Base-by-base conservation (phyloP, 345 rosid genomes). In the Erodium maritimum region DNA sequence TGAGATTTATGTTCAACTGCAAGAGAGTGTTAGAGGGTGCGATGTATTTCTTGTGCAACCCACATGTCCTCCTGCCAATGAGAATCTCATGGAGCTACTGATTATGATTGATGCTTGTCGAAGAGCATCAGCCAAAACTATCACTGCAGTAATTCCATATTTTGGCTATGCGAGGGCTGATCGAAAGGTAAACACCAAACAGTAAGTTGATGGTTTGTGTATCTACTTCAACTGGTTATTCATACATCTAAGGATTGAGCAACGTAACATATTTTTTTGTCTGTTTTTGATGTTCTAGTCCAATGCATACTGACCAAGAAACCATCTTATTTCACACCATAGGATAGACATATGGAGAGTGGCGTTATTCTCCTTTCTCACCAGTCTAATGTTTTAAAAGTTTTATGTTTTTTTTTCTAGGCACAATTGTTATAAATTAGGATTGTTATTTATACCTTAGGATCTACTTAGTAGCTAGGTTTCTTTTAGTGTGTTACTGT, bases 121-220 rank as follows among this genome's bases (percentile, higher is more conserved):
- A 11, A 73, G 96, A 75, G 98, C 96, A 5, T 91, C 98, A 0
- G 98, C 96, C 37, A 88, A 86, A 67, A 86, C 79, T 45, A 91
- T 91, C 24, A 91, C 95, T 2, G 96, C 96, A 1, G 98, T 91
- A 12, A 86, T 91, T 67, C 98, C 98, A 6, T 91, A 91, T 77
- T 91, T 91, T 73, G 98, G 96, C 37, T 88, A 88, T 69, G 98
- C 98, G 50, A 81, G 96, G 66, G 98, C 98, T 65, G 98, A 91
- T 78, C 76, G 96, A 71, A 91, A 91, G 96, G 98, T 86, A 72
- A 65, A 37, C 65, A 29, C 10, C 34, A 25, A 50, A 17, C 23
- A 11, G 12, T 17, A 23, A 21, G 18, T 33, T 19, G 29, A 25
- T 21, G 14, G 54, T 21, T 12, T 37, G 13, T 37, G 46, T 5